Base-by-base conservation (phyloP, 345 rosid genomes). In the Ricinus communis region DNA sequence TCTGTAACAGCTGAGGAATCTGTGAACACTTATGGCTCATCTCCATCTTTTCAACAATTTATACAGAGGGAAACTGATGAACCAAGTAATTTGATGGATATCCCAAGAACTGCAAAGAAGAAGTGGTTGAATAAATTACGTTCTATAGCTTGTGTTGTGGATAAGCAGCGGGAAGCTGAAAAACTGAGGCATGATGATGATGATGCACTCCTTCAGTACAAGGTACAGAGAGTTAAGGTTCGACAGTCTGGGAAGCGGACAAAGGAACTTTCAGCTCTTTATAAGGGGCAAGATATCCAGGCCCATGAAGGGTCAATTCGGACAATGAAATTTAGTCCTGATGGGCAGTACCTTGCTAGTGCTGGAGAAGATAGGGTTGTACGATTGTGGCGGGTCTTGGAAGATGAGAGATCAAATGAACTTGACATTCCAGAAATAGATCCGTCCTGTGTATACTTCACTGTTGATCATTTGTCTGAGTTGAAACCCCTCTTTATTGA, bases 361-460 rank as follows among this genome's bases (percentile, higher is more conserved):
- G 89, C 88, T 27, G 97, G 97, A 31, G 92, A 87, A 70, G 94
- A 91, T 81, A 71, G 85, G 71, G 76, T 83, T 31, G 86, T 91
- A 63, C 79, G 92, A 46, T 86, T 91, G 56, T 91, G 97, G 97
- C 80, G 72, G 72, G 87, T 91, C 40, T 69, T 75, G n/a, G 91
- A 85, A 74, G 87, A 86, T 16, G 86, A 85, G 65, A 83, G 88
- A 46, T 62, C 61, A 15, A 78, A 82, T 15, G 76, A 68, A 56
- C 71, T 85, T 45, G 84, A 87, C 49, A 76, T 87, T 71, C 72
- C 62, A n/a, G 87, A 79, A 36, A 71, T 60, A 68, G 91, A 90
- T 75, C 72, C 91, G 40, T 80, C 84, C 13, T 79, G 77, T 73
- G 68, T 83, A 28, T 90, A 85, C 68, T 87, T 85, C 71, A 82